Evolutionary conservation across 495 filamentous ascomycete genomes (phyloP), one percentile per base, ranked within the genome.

Genomic region (Saxophila tyrrhenica): DNA sequence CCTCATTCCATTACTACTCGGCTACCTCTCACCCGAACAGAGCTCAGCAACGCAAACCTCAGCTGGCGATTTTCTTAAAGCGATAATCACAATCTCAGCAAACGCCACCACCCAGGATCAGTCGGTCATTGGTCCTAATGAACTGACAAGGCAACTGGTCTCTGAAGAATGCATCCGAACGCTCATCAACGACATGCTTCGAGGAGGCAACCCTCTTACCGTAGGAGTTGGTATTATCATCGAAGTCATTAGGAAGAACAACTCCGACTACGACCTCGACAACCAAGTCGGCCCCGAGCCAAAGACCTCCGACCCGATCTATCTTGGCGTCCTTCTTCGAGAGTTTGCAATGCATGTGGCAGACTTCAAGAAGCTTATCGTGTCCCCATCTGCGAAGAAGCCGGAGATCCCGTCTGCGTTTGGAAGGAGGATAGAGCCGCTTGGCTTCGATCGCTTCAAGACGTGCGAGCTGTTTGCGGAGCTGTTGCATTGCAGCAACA

Each of bases 401-500:
- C 79, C 81, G 45, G 78, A 83, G 51, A 73, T 95, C 57, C 85
- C 79, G 56, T 84, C 84, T 7, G 91, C 92, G 1, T 99, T 91
- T 73, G 91, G 91, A 29, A 78, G 78, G 48, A 85, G 81, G 65
- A 95, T 97, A 52, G 90, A 99, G 70, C 91, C 94, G 8, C 73
- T 99, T 17, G 94, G 92, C 1, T 99, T 99, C 63, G 92, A 99
- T 67, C 76, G 92, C 10, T 99, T 99, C 75, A 99, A 99, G 74
- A 95, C 92, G 0, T 99, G 94, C 65, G 92, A 99, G 69, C 73
- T 99, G 59, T 97, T 99, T 94, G 92, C 92, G 1, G 92, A 99
- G 63, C 73, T 99, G 43, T 70, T 99, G 32, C 92, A 99, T 65
- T 99, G 92, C 70, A 97, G 94, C 70, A 99, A 99, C 63, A 99